A percentile compares a stretch with the other conserved stretches of the same genome.
Evolutionary conservation across 2,329 filamentous ascomycete species (phyloP).

Genomic region (Penicillium hordei): DNA sequence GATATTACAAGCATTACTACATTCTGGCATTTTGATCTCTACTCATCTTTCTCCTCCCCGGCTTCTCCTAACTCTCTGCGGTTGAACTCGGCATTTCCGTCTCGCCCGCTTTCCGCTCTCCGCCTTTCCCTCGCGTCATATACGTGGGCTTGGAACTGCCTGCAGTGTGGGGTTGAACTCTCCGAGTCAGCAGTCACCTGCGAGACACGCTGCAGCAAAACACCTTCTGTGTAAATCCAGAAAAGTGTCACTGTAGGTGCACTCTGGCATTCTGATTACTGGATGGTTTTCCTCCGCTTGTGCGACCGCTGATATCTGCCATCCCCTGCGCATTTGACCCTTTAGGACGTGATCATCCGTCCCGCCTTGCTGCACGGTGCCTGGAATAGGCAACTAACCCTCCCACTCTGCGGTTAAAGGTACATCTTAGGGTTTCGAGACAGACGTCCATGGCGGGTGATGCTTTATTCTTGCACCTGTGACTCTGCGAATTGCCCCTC

Average conservation of each 20-base stretch:
- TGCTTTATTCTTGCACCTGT: constrained; percentile 18
- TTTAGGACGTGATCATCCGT: constrained; percentile 8
- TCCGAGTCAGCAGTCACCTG: constrained; percentile 9
- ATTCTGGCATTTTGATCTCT: neutral
- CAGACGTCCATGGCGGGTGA: constrained; percentile 17
- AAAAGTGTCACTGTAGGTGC: constrained; percentile 4
- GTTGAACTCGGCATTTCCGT: constrained; percentile 16
- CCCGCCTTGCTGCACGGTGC: constrained; percentile 1
- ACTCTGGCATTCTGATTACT: constrained; percentile 1
- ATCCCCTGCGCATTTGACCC: constrained; percentile 3
- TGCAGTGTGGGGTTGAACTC: constrained; percentile 11
- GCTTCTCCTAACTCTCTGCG: constrained; percentile 3
- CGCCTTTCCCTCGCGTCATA: neutral
- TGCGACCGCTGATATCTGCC: constrained; percentile 18
- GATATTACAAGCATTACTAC: neutral
- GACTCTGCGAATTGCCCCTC: constrained; percentile 3
- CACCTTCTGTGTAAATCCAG: constrained; percentile 2
- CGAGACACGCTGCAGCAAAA: neutral
- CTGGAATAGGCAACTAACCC: neutral
- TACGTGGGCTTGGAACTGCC: neutral
- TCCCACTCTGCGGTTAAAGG: neutral
- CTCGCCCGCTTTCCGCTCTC: constrained; percentile 15
- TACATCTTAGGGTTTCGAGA: neutral
- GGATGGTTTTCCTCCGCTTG: constrained; percentile 10
- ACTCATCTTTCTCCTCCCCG: neutral